Evolutionary conservation across 352 stramenopile genomes (phyloP).

Genomic region (Globisporangium ultimum): DNA sequence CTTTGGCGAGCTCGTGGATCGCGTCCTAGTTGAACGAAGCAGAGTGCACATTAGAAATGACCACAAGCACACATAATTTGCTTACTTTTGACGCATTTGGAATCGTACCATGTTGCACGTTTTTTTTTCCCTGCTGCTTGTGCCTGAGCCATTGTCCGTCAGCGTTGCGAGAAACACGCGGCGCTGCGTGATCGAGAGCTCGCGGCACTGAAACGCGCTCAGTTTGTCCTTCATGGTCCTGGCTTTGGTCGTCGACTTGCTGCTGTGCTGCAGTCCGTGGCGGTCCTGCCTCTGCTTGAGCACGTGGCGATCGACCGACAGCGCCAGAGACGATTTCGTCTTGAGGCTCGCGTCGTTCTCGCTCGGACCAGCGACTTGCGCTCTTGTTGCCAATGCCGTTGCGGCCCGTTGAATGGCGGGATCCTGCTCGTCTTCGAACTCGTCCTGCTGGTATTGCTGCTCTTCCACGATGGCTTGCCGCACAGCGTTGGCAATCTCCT

Average conservation of each 20-base stretch:
- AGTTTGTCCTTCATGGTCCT: constrained; percentile 55
- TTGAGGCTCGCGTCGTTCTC: neutral
- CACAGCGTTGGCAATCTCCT: constrained; percentile 28
- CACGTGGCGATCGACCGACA: constrained; percentile 32
- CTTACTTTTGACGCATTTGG: no score
- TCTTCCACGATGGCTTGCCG: constrained; percentile 35
- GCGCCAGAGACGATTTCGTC: neutral
- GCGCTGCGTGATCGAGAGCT: constrained; percentile 55
- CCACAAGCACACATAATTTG: no score
- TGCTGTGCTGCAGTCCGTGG: constrained; percentile 13
- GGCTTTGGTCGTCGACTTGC: constrained; percentile 23
- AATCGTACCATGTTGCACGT: constrained; percentile 29
- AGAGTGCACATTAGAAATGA: neutral
- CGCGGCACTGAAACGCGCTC: constrained; percentile 54
- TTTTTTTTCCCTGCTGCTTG: constrained; percentile 7
- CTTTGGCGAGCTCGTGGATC: constrained; percentile 45
- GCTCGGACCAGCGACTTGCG: neutral
- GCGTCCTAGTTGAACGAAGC: constrained; percentile 18
- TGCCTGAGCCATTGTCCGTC: constrained; percentile 6
- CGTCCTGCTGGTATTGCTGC: constrained; percentile 37
- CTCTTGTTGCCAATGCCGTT: neutral
- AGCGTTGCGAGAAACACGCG: constrained; percentile 64
- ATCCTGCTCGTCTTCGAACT: constrained; percentile 47
- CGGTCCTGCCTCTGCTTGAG: constrained; percentile 25
- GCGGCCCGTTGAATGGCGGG: constrained; percentile 19